Conservation (phyloP, 352 stramenopile species). For the Halophytophthora batemanensis region DNA sequence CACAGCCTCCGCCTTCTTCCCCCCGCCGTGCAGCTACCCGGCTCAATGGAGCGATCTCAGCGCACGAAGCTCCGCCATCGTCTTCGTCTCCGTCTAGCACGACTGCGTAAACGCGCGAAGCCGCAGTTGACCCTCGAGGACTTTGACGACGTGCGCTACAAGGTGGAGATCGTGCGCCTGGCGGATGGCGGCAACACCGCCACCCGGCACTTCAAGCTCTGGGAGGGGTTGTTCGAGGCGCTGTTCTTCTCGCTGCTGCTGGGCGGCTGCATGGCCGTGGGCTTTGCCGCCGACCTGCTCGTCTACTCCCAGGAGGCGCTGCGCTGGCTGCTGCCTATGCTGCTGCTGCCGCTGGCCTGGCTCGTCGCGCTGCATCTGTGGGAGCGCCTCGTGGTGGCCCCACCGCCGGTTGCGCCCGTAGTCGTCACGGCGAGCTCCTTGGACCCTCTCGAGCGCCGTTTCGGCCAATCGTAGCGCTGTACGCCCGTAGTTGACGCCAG, state of each 20-base stretch:
- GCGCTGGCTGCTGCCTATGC: constrained; percentile 41
- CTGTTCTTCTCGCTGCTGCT: constrained; percentile 28
- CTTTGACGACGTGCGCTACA: constrained; percentile 66
- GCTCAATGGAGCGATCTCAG: constrained; percentile 1
- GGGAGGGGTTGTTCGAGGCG: constrained; percentile 32
- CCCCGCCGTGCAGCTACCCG: too few relatives aligned
- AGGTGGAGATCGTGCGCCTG: constrained; percentile 50
- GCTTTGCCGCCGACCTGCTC: constrained; percentile 32
- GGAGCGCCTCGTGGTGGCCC: constrained; percentile 27
- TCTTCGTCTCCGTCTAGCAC: constrained; percentile 8
- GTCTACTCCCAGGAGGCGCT: constrained; percentile 32
- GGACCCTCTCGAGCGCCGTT: too few relatives aligned
- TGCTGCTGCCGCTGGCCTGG: constrained; percentile 47
- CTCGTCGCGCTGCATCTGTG: constrained; percentile 43
- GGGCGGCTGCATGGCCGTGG: constrained; percentile 31
- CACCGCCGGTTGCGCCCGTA: too few relatives aligned
- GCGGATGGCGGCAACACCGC: constrained; percentile 5
- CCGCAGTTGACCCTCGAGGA: constrained; percentile 43
- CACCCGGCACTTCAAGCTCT: constrained; percentile 14
- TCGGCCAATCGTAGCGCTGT: too few relatives aligned
- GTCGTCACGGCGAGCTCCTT: too few relatives aligned
- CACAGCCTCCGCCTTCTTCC: too few relatives aligned
- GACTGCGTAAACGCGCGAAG: constrained; percentile 12
- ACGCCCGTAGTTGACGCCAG: too few relatives aligned
- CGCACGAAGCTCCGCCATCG: constrained; percentile 4